These are phyloP conservation scores for Fusarium mundagurra DNA, from an alignment of 2,329 filamentous ascomycete species.

Conservation along the genomic window DNA sequence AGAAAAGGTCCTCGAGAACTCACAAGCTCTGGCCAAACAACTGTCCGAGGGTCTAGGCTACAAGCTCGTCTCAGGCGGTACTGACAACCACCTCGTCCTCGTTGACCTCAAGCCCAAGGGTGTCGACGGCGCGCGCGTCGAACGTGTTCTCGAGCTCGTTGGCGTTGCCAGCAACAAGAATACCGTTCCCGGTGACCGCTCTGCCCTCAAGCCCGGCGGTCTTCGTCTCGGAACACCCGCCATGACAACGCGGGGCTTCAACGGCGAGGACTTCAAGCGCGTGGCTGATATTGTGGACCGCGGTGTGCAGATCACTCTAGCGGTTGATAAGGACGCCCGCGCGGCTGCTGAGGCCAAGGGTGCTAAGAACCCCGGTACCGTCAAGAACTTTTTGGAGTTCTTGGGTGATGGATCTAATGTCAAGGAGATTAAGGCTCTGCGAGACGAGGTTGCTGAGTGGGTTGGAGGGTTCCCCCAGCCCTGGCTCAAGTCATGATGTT, in stretches of 20 bases:
- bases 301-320: slow-evolving; percentile 78
- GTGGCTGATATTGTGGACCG: slow-evolving; percentile 85
- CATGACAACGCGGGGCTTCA: slow-evolving; percentile 93
- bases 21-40: slow-evolving; percentile 80
- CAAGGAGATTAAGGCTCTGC: slow-evolving; percentile 73
- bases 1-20: slow-evolving; percentile 84
- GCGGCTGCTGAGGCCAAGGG: slow-evolving; percentile 71
- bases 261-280: slow-evolving; percentile 82
- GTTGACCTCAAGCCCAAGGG: slow-evolving; percentile 86
- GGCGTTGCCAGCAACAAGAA: slow-evolving; percentile 98
- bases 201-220: slow-evolving; percentile 88
- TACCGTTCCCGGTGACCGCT: slow-evolving; percentile 92
- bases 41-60: slow-evolving; percentile 76
- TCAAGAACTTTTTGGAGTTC: slow-evolving; percentile 73
- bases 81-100: slow-evolving; percentile 94
- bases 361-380: slow-evolving; percentile 69
- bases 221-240: slow-evolving; percentile 91
- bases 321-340: slow-evolving; percentile 75
- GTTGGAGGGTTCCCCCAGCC: slow-evolving; percentile 59
- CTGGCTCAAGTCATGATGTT: slow-evolving; percentile 40
- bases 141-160: slow-evolving; percentile 86
- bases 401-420: slow-evolving; percentile 73
- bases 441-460: slow-evolving; percentile 76
- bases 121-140: slow-evolving; percentile 87
- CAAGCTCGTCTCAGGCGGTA: slow-evolving; percentile 88